Conservation (phyloP, 1,139 yeast species). For the Suhomyces taliae region DNA sequence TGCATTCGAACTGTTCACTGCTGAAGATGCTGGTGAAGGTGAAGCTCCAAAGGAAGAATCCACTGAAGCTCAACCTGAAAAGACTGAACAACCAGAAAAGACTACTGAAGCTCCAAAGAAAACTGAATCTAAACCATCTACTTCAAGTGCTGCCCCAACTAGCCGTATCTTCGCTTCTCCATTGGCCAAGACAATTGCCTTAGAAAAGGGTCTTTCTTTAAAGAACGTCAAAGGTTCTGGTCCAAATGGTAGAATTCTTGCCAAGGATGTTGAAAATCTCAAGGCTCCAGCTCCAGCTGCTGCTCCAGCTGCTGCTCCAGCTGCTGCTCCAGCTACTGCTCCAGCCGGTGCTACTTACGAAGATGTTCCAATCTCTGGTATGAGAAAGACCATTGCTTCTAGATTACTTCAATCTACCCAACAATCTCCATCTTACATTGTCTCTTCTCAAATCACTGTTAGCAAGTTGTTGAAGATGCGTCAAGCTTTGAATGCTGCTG, state of each 20-base stretch:
- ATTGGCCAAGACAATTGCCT: constrained; percentile 87
- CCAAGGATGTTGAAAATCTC: constrained; percentile 81
- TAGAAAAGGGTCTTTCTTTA: constrained; percentile 87
- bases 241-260: constrained; percentile 91
- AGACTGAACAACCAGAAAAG: constrained; percentile 26
- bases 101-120: constrained; percentile 25
- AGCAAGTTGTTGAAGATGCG: constrained; percentile 89
- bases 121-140: constrained; percentile 17
- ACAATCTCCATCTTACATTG: constrained; percentile 87
- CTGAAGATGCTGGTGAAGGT: constrained; percentile 74
- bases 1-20: constrained; percentile 84
- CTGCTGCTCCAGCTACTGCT: constrained; percentile 50
- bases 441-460: constrained; percentile 83
- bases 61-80: constrained; percentile 31
- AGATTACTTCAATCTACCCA: constrained; percentile 86
- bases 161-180: constrained; percentile 93
- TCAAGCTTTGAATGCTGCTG: constrained; percentile 80
- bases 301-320: constrained; percentile 42
- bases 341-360: constrained; percentile 59
- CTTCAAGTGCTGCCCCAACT: constrained; percentile 24
- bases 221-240: constrained; percentile 89
- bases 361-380: constrained; percentile 83
- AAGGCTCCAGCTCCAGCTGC: constrained; percentile 47
- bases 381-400: constrained; percentile 93
- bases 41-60: constrained; percentile 35